A percentile compares a stretch with the other conserved stretches of the same genome.
Conservation (phyloP, 1,139 yeast genomes). For the Wickerhamomyces sp. region DNA sequence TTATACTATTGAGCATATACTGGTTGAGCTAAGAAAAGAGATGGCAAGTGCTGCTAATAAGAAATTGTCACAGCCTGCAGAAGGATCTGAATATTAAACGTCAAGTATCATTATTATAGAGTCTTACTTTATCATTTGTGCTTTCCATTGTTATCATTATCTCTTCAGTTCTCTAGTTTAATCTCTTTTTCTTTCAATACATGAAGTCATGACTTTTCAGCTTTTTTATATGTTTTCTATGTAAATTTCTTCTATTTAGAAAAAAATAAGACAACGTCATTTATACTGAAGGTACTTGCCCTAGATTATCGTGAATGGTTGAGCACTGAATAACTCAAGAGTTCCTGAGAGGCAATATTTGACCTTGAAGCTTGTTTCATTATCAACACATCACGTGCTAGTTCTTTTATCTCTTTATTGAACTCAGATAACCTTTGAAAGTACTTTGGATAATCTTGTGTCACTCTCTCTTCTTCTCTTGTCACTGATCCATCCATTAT, state of each 20-base stretch:
- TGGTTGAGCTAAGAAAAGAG: slow-evolving; percentile 79
- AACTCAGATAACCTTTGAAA: slow-evolving; percentile 14
- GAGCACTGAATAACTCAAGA: not conserved
- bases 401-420: slow-evolving; percentile 4
- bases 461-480: slow-evolving; percentile 10
- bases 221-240: no score
- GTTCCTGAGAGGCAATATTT: not conserved
- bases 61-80: slow-evolving; percentile 86
- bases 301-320: not conserved
- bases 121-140: not conserved
- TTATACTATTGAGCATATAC: slow-evolving; percentile 86
- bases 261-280: not conserved
- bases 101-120: not conserved
- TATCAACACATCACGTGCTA: slow-evolving; percentile 13
- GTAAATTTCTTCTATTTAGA: not conserved
- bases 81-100: slow-evolving; percentile 45
- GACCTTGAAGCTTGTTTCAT: not conserved
- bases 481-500: not conserved
- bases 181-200: not conserved
- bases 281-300: not conserved
- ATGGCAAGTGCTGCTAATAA: slow-evolving; percentile 85
- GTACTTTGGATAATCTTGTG: slow-evolving; percentile 15
- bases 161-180: not conserved
- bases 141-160: not conserved
- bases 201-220: not conserved